phyloP scores from a whole-genome alignment of 805 yeast species.

The Yamadazyma endophytica region DNA sequence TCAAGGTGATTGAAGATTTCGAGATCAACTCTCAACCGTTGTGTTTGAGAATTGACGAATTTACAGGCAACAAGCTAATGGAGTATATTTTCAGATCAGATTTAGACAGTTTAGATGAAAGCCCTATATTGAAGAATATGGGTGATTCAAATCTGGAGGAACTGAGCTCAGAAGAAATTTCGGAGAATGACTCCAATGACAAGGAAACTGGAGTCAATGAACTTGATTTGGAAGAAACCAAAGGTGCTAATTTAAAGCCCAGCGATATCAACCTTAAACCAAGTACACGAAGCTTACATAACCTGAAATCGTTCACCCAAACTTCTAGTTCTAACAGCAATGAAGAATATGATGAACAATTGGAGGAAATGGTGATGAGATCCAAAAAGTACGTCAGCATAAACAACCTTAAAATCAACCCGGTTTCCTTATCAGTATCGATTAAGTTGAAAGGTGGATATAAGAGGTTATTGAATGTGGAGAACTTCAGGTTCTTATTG shows the following conservation, averaged over 20 bases:
- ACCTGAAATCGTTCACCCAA: slow-evolving; percentile 4
- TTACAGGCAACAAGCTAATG: slow-evolving; percentile 36
- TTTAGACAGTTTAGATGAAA: slow-evolving; percentile 16
- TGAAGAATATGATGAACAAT: slow-evolving; percentile 21
- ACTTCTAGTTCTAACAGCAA: slow-evolving; percentile 10
- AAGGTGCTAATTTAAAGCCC: background rate
- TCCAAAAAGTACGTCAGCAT: slow-evolving; percentile 73
- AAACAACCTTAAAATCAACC: slow-evolving; percentile 42
- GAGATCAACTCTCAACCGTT: slow-evolving; percentile 35
- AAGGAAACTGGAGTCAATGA: background rate
- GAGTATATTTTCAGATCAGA: slow-evolving; percentile 31
- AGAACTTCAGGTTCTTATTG: slow-evolving; percentile 27
- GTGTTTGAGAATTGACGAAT: slow-evolving; percentile 34
- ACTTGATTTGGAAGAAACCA: slow-evolving; percentile 1
- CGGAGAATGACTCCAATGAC: background rate
- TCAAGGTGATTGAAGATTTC: slow-evolving; percentile 34
- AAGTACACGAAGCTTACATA: slow-evolving; percentile 2
- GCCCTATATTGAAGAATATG: slow-evolving; percentile 11
- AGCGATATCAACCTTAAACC: slow-evolving; percentile 4
- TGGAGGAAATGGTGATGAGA: slow-evolving; percentile 64
- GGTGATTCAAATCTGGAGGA: slow-evolving; percentile 2
- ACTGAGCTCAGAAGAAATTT: slow-evolving; percentile 1
- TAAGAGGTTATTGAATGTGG: slow-evolving; percentile 33
- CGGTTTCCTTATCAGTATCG: slow-evolving; percentile 30
- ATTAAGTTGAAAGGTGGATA: slow-evolving; percentile 31